A percentile compares a stretch with the other conserved stretches of the same genome.
Evolutionary conservation across 1,284 basidiomycete species (phyloP).

Genomic region (Cryptococcus wingfieldii): DNA sequence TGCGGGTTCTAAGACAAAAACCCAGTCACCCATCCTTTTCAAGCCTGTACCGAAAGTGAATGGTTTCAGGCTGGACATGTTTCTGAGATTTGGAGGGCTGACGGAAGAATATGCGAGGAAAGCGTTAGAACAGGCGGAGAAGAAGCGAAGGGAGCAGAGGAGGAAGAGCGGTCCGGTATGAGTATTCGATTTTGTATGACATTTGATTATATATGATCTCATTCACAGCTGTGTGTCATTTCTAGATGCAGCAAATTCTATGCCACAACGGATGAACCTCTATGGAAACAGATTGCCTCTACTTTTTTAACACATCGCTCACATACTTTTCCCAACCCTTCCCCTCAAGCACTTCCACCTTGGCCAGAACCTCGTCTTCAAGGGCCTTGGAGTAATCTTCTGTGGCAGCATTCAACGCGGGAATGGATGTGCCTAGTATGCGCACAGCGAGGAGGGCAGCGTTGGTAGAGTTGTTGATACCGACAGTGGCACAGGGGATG

Average conservation of each 20-base stretch:
- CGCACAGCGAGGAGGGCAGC: slow-evolving; percentile 88
- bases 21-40: not conserved
- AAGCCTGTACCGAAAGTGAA: slow-evolving; percentile 3
- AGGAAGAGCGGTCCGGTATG: not conserved
- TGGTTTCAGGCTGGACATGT: slow-evolving; percentile 15
- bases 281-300: slow-evolving; percentile 2
- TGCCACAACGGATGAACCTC: no score
- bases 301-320: slow-evolving; percentile 50
- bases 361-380: slow-evolving; percentile 77
- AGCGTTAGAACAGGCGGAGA: slow-evolving; percentile 1
- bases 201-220: not conserved
- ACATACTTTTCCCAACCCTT: slow-evolving; percentile 84
- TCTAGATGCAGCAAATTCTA: not conserved
- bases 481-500: slow-evolving; percentile 94
- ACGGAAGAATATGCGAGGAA: slow-evolving; percentile 5
- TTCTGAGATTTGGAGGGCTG: slow-evolving; percentile 4
- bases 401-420: slow-evolving; percentile 64
- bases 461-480: slow-evolving; percentile 94
- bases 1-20: not conserved
- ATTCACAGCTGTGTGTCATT: not conserved
- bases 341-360: slow-evolving; percentile 70
- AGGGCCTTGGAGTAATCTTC: slow-evolving; percentile 69
- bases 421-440: slow-evolving; percentile 73
- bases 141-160: not conserved
- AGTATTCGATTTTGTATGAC: not conserved